These are phyloP conservation scores for Sporobolomyces pararoseus DNA, from an alignment of 768 basidiomycete species.

Conservation along the genomic window DNA sequence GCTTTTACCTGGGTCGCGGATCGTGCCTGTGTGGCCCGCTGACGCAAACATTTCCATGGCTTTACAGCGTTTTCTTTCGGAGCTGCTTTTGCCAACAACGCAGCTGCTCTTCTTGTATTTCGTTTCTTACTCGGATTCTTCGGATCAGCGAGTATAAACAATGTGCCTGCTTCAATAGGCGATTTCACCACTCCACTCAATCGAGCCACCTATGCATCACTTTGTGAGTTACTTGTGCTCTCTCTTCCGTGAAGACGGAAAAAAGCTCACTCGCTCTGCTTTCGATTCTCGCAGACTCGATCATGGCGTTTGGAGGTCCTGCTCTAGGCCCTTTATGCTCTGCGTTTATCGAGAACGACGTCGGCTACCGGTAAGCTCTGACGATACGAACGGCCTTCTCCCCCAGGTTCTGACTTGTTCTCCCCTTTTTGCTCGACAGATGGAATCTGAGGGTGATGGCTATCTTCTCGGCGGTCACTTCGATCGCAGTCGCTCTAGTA, in stretches of 20 bases:
- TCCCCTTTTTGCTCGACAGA: neutral
- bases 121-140: conserved; percentile 51
- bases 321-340: conserved; percentile 26
- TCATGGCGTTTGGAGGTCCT: conserved; percentile 35
- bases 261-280: neutral
- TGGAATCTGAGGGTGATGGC: conserved; percentile 40
- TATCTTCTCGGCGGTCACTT: conserved; percentile 28
- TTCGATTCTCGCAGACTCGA: neutral
- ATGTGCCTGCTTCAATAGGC: conserved; percentile 50
- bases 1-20: too few species aligned
- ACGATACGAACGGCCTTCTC: too few species aligned
- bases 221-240: neutral
- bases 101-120: conserved; percentile 51
- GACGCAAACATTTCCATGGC: neutral
- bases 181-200: conserved; percentile 12
- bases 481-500: conserved; percentile 24
- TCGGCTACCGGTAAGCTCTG: conserved; percentile 18
- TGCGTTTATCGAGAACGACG: conserved; percentile 29
- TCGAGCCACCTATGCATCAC: conserved; percentile 15
- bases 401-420: neutral
- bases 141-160: conserved; percentile 51
- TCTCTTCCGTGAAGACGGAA: neutral
- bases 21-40: too few species aligned
- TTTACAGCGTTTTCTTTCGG: conserved; percentile 49
- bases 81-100: conserved; percentile 51